Evolutionary conservation across 1,139 yeast genomes (phyloP).

Genomic region (Blastobotrys indianensis): DNA sequence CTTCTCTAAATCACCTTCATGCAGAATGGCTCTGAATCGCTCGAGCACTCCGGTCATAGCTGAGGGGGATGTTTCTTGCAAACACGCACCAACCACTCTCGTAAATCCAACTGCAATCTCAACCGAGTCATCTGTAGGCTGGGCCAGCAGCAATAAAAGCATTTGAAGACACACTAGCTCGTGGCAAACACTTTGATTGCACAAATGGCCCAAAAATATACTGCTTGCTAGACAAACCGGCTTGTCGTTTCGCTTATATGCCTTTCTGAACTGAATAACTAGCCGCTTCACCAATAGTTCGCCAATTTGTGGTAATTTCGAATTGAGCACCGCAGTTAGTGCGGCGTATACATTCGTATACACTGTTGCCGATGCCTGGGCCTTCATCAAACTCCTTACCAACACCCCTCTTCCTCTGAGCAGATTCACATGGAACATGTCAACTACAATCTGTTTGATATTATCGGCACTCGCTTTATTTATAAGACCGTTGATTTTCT

Average conservation of each 20-base stretch:
- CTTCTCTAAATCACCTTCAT: constrained; percentile 46
- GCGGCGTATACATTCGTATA: constrained; percentile 53
- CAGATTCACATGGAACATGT: constrained; percentile 50
- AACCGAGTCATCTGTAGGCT: constrained; percentile 49
- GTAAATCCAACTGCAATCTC: constrained; percentile 44
- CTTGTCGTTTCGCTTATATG: constrained; percentile 47
- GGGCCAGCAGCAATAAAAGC: constrained; percentile 49
- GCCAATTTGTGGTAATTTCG: constrained; percentile 68
- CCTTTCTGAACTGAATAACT: constrained; percentile 53
- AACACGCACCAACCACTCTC: constrained; percentile 41
- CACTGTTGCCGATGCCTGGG: constrained; percentile 41
- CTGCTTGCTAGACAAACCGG: constrained; percentile 40
- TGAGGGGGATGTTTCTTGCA: constrained; percentile 39
- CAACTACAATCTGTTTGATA: constrained; percentile 43
- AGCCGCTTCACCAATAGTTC: constrained; percentile 49
- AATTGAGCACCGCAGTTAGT: constrained; percentile 54
- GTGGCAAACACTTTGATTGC: constrained; percentile 59
- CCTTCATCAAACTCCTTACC: constrained; percentile 51
- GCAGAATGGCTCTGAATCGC: constrained; percentile 53
- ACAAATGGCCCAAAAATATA: constrained; percentile 54
- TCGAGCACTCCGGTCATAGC: constrained; percentile 54
- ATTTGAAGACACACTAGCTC: constrained; percentile 62
- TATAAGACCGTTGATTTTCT: constrained; percentile 44
- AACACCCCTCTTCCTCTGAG: constrained; percentile 57
- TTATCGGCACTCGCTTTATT: constrained; percentile 44